A percentile compares a stretch with the other conserved stretches of the same genome.
Conservation (phyloP, 495 filamentous ascomycete species). For the Aspergillus heteromorphus region DNA sequence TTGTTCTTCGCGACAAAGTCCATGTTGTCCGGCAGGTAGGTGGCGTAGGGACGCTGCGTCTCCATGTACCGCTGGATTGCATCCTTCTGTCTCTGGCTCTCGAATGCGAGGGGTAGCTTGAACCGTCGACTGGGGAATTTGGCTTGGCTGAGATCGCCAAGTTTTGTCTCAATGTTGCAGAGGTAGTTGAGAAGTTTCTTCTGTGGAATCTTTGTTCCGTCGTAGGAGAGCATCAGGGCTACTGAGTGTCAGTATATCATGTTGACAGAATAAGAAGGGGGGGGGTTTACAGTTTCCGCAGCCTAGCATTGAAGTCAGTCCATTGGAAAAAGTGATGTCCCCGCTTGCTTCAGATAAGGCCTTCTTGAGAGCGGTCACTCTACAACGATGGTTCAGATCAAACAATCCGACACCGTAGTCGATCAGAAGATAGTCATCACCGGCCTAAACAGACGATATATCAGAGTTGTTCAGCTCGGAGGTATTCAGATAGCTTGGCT, state of each 20-base stretch:
- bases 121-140: constrained; percentile 49
- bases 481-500: neutral
- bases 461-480: neutral
- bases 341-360: constrained; percentile 25
- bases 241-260: neutral
- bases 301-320: constrained; percentile 43
- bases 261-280: neutral
- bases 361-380: constrained; percentile 44
- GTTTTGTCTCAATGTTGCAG: constrained; percentile 19
- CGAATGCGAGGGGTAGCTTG: constrained; percentile 50
- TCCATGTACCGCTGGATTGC: constrained; percentile 52
- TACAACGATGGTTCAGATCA: constrained; percentile 46
- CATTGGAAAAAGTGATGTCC: constrained; percentile 28
- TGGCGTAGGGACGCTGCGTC: constrained; percentile 51
- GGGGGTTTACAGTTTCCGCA: constrained; percentile 37
- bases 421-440: constrained; percentile 49
- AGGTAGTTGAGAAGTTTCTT: constrained; percentile 27
- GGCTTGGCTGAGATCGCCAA: constrained; percentile 33
- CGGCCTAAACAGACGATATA: constrained; percentile 31
- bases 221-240: constrained; percentile 45
- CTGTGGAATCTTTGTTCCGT: constrained; percentile 35
- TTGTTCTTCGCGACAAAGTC: constrained; percentile 55
- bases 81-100: constrained; percentile 42
- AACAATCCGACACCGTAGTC: constrained; percentile 48
- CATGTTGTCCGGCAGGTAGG: constrained; percentile 54